Base-by-base conservation (phyloP, 1,284 basidiomycete species). In the Cerioporus squamosus region DNA sequence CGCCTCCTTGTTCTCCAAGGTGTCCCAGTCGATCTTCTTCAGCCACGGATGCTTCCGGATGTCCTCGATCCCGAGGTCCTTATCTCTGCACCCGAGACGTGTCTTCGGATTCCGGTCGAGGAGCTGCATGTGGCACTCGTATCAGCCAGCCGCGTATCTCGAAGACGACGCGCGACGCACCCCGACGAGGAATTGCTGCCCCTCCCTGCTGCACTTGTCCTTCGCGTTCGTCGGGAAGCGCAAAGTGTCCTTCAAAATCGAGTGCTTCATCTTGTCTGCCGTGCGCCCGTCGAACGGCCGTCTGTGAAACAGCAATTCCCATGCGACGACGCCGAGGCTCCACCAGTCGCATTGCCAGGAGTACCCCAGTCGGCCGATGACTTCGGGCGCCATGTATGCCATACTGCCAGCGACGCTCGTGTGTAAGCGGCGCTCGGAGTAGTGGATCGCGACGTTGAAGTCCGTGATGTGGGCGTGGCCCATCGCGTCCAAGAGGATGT, bases 331-430 rank as follows among this genome's bases (percentile, higher is more conserved):
- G 38, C 95, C 95, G 22, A 98, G 80, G 67, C 93, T 95, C 95
- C 95, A 98, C 90, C 93, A 98, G 73, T 98, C 95, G 53, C 94
- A 86, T 31, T 89, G 88, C 81, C 92, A 95, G 10, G 91, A 91
- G 73, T 98, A 98, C 22, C 90, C 90, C 67, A 81, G 86, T 26
- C 69, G 65, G n/a, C 70, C 82, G 47, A 98, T 82, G 18, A 98
- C 90, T 72, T 98, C 95, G 1, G 96, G 93, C 2, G 96, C 95
- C 97, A 99, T 99, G 77, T 99, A 99, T 0, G 97, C 96, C 94
- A 98, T 97, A 66, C 92, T 95, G 2, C 95, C 95, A 1, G 95
- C 97, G 4, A 99, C 91, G 55, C 93, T 95, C 1, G 93, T 95
- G 71, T 98, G 88, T 59, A 92, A 73, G 33, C 93, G 82, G 45